Conservation (phyloP, 768 basidiomycete genomes). For the Lentinula guzmanii region DNA sequence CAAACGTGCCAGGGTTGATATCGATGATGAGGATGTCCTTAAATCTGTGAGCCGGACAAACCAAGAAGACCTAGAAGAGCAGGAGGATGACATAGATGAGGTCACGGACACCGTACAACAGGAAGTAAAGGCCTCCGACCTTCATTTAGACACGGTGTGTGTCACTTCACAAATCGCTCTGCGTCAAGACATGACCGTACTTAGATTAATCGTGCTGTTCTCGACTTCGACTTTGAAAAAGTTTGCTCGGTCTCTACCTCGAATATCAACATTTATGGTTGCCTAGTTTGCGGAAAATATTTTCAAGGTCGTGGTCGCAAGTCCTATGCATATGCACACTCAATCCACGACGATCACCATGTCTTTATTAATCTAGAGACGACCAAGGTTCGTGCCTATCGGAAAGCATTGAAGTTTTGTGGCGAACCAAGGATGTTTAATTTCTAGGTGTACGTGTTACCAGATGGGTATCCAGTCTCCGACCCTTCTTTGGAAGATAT, state of each 20-base stretch:
- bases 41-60: slow-evolving; percentile 2
- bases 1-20: slow-evolving; percentile 12
- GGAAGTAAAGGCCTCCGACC: slow-evolving; percentile 61
- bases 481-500: slow-evolving; percentile 98
- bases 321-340: slow-evolving; percentile 94
- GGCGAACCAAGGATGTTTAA: not conserved
- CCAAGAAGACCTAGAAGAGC: not conserved
- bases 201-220: slow-evolving; percentile 82
- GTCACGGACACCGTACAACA: slow-evolving; percentile 16
- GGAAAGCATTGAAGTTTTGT: slow-evolving; percentile 10
- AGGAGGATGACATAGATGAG: slow-evolving; percentile 24
- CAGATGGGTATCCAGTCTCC: slow-evolving; percentile 93
- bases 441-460: slow-evolving; percentile 89
- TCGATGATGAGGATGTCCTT: not conserved
- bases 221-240: slow-evolving; percentile 99
- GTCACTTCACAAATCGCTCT: slow-evolving; percentile 9
- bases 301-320: slow-evolving; percentile 94
- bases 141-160: slow-evolving; percentile 91
- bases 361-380: slow-evolving; percentile 96
- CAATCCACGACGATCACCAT: slow-evolving; percentile 96
- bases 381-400: slow-evolving; percentile 60
- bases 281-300: slow-evolving; percentile 97
- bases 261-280: slow-evolving; percentile 97
- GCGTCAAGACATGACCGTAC: not conserved
- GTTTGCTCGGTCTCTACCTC: slow-evolving; percentile 94